Base-by-base conservation (phyloP, 495 filamentous ascomycete genomes). In the Penicillium flavigenum region DNA sequence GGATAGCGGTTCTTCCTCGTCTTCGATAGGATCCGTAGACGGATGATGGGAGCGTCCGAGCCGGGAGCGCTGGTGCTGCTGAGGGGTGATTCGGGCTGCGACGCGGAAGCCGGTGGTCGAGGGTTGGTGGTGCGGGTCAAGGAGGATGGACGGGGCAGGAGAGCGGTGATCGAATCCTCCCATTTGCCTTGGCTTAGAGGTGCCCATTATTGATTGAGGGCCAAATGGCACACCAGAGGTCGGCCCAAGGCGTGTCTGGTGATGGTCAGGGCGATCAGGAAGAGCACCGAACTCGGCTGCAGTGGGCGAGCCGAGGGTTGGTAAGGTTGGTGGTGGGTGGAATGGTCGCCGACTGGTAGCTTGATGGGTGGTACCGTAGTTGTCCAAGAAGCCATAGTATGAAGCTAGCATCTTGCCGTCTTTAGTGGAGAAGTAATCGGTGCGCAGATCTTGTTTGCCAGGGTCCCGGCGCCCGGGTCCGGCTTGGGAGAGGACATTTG, bases 391-490 rank as follows among this genome's bases (percentile, higher is more conserved):
- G 5, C 91, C 89, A 61, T 92, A 89, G 66, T 96, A 92, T 1
- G 94, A 97, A 17, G 90, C 90, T 22, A 93, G 83, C 92, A 98
- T 96, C 79, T 98, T 98, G 59, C 90, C 90, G 63, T 98, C 90
- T 66, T 96, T 97, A 48, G 91, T 89, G 3, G 90, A 85, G 65
- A 92, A 98, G 70, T 97, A 97, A 60, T 97, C 92, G 27, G 92
- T 89, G 4, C 93, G 86, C 8, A 89, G 81, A 66, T 90, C 92
- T 55, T 72, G 77, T 53, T 63, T 62, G 14, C 63, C 55, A 7
- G 64, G 58, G 22, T 64, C 62, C 44, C 51, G 66, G n/a, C 65
- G 73, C n/a, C 60, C 64, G 14, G 56, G 74, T 39, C 63, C 72
- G 19, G 63, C 70, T 52, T 73, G 75, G 26, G 76, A 72, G 24